These are phyloP conservation scores for Fusarium verrucosum DNA, from an alignment of 2,329 filamentous ascomycete species.

Conservation along the genomic window DNA sequence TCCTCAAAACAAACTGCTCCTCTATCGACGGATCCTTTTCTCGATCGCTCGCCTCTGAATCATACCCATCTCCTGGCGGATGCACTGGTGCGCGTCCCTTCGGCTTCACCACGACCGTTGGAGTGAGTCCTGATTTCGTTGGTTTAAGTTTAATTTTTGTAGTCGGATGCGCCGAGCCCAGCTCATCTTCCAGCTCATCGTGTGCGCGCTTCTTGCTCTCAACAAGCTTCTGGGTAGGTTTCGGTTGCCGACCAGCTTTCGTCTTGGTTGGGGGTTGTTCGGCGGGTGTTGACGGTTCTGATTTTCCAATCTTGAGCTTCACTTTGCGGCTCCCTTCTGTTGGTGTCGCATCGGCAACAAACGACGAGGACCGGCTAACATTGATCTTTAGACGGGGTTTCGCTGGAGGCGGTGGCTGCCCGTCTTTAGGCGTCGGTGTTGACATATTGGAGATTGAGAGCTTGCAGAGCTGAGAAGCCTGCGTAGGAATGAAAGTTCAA, in stretches of 20 bases:
- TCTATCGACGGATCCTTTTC: constrained; percentile 90
- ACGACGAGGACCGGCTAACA: constrained; percentile 50
- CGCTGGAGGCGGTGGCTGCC: constrained; percentile 41
- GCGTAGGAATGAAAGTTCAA: constrained; percentile 1
- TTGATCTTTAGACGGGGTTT: constrained; percentile 55
- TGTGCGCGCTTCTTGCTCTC: constrained; percentile 70
- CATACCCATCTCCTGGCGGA: constrained; percentile 87
- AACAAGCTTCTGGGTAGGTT: constrained; percentile 66
- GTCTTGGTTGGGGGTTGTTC: constrained; percentile 56
- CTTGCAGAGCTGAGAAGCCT: not conserved
- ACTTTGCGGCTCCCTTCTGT: constrained; percentile 51
- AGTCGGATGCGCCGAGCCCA: constrained; percentile 48
- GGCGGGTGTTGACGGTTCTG: constrained; percentile 52
- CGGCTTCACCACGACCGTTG: constrained; percentile 62
- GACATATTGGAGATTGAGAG: constrained; percentile 44
- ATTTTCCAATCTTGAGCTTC: constrained; percentile 55
- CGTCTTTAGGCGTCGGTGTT: constrained; percentile 38
- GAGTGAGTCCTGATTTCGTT: constrained; percentile 51
- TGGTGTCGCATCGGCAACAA: constrained; percentile 47
- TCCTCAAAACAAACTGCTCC: constrained; percentile 88
- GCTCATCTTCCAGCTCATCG: constrained; percentile 62
- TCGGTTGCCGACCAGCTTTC: constrained; percentile 68
- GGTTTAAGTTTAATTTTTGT: constrained; percentile 65
- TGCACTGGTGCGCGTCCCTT: constrained; percentile 75
- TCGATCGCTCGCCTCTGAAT: constrained; percentile 92